Base-by-base conservation (phyloP, 768 basidiomycete genomes). In the Tricholoma hemisulphureum region DNA sequence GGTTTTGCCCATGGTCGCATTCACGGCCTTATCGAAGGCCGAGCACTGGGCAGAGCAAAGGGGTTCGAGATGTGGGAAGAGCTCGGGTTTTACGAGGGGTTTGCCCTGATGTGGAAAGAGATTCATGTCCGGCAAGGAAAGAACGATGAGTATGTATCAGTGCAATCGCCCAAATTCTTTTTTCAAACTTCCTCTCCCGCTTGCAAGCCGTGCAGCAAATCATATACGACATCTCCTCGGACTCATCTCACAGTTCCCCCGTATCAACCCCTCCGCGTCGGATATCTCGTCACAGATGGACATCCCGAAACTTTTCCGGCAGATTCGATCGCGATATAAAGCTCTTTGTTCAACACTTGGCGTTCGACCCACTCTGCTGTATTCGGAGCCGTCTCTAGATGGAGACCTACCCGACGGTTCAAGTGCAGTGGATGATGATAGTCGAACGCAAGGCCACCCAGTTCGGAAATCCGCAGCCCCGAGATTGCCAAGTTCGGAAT, bases 61-160 rank as follows among this genome's bases (percentile, higher is more conserved):
- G 92, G 91, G 0, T 98, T 87, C 70, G 95, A 96, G 72, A 86
- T 97, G 73, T 98, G 95, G 94, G 95, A 98, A 71, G 96, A 99
- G 71, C 81, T 99, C 11, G 95, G 92, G 2, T 98, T 88, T 65
- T 95, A 95, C 69, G 83, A 95, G 64, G 96, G 95, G 5, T 89
- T 89, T 63, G 93, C 93, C 2, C 60, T 65, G 55, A 82, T 86
- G 55, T 97, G 92, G 91, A 70, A 75, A 58, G 76, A 77, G 2
- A 72, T 91, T 53, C 75, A 76, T 39, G 64, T 71, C 20, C 72
- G 71, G 53, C 76, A 79, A 55, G 72, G 69, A 4, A 69, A 69
- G 13, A 68, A 66, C 49, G 79, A 86, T 65, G 79, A 83, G 85
- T 86, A 64, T 56, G 82, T 29, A 46, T 51, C 51, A 55, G 39